Evolutionary conservation across 257 asterid genomes (phyloP).

Genomic region (Scutellaria barbata): DNA sequence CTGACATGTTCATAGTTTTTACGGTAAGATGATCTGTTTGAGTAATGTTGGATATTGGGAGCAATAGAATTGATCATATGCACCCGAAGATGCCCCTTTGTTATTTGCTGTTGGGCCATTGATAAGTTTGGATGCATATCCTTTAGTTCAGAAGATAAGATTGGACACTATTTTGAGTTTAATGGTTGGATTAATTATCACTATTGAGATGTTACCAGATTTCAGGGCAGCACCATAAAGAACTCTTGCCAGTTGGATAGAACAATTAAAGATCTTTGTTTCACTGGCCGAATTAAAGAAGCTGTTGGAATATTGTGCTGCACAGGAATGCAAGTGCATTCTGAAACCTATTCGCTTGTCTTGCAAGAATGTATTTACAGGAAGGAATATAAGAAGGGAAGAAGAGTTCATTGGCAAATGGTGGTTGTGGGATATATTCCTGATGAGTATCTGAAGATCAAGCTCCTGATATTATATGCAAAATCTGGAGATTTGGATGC

Average conservation of each 20-base stretch:
- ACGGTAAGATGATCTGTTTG: not conserved
- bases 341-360: slow-evolving; percentile 76
- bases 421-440: slow-evolving; percentile 69
- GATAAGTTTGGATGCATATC: slow-evolving; percentile 20
- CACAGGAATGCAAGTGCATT: slow-evolving; percentile 58
- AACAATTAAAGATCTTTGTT: slow-evolving; percentile 79
- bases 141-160: slow-evolving; percentile 34
- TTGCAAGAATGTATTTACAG: slow-evolving; percentile 88
- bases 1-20: not conserved
- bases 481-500: slow-evolving; percentile 72
- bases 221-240: slow-evolving; percentile 65
- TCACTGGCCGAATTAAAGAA: slow-evolving; percentile 82
- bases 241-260: slow-evolving; percentile 56
- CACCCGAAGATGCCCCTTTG: not conserved
- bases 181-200: slow-evolving; percentile 47
- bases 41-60: slow-evolving; percentile 31
- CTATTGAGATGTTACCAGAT: slow-evolving; percentile 70
- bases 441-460: slow-evolving; percentile 71
- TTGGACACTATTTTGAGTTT: slow-evolving; percentile 35
- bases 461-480: slow-evolving; percentile 80
- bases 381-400: slow-evolving; percentile 70
- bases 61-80: slow-evolving; percentile 19
- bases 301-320: slow-evolving; percentile 82
- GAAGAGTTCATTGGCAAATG: slow-evolving; percentile 91
- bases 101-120: slow-evolving; percentile 29